These are phyloP conservation scores for Triticum urartu DNA, from an alignment of 176 grass and related monocot genomes.

Conservation along the genomic window DNA sequence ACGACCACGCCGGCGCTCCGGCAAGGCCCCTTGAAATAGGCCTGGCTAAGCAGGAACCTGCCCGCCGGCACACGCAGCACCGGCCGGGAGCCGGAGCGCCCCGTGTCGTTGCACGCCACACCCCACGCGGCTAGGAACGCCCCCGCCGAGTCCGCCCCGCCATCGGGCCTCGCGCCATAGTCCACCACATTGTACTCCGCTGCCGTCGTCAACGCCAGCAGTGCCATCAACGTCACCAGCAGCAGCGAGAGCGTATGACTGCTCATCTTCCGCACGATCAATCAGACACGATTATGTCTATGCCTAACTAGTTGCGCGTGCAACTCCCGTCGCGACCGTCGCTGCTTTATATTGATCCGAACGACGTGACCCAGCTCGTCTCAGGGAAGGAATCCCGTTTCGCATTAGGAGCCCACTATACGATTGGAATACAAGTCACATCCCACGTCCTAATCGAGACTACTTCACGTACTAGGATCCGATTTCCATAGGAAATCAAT, in stretches of 20 bases:
- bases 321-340: no score
- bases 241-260: not conserved
- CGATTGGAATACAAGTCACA: no score
- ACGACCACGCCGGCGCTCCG: slow-evolving; percentile 35
- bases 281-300: no score
- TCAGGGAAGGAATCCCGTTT: no score
- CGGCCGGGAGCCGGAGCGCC: not conserved
- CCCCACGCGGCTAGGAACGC: slow-evolving; percentile 55
- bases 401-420: no score
- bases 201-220: not conserved
- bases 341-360: no score
- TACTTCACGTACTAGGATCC: no score
- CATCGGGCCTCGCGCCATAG: slow-evolving; percentile 51
- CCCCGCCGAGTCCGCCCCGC: slow-evolving; percentile 22
- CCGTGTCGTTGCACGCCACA: slow-evolving; percentile 24
- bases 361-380: no score
- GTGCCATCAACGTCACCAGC: not conserved
- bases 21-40: slow-evolving; percentile 52
- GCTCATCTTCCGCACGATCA: not conserved
- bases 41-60: slow-evolving; percentile 43
- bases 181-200: slow-evolving; percentile 47
- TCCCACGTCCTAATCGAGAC: no score
- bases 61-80: slow-evolving; percentile 53
- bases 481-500: no score
- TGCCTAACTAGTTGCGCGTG: no score